A percentile compares a stretch with the other conserved stretches of the same genome.
phyloP scores from a whole-genome alignment of 306 rosid species.

The Dalbergia oliveri region DNA sequence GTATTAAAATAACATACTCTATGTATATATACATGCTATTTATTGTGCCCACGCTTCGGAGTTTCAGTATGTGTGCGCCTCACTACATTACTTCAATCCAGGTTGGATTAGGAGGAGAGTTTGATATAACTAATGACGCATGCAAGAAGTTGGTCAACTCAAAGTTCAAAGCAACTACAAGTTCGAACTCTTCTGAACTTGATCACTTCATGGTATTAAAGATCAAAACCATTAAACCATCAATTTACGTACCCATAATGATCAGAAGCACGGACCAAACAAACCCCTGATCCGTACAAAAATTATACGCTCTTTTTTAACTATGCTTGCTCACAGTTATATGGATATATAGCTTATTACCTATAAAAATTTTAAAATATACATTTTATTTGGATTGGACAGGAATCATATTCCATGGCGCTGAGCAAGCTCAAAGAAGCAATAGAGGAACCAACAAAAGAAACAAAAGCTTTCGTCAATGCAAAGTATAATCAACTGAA shows the following conservation, averaged over 20 bases:
- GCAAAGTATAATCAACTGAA: constrained; percentile 42
- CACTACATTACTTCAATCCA: not conserved
- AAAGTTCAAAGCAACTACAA: constrained; percentile 17
- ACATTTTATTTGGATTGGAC: not conserved
- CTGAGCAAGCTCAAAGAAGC: constrained; percentile 51
- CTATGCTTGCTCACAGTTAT: not conserved
- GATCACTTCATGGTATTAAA: constrained; percentile 57
- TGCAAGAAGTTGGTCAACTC: constrained; percentile 45
- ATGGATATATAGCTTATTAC: too few species aligned
- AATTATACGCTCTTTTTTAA: too few species aligned
- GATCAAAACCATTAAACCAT: constrained; percentile 3
- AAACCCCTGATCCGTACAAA: not conserved
- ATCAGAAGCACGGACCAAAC: too few species aligned
- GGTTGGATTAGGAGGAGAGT: constrained; percentile 46
- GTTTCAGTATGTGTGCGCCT: too few species aligned
- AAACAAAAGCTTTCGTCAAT: constrained; percentile 49
- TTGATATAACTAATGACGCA: constrained; percentile 41
- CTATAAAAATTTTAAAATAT: too few species aligned
- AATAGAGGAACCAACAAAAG: constrained; percentile 52
- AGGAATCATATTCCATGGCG: constrained; percentile 58
- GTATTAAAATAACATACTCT: too few species aligned
- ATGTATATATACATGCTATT: too few species aligned
- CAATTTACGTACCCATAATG: not conserved
- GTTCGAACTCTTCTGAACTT: constrained; percentile 48
- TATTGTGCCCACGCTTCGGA: too few species aligned